Percentiles rank a stretch among this genome's conserved stretches.
Conservation (phyloP, 177 flowering plant genomes). For the Telopea speciosissima region DNA sequence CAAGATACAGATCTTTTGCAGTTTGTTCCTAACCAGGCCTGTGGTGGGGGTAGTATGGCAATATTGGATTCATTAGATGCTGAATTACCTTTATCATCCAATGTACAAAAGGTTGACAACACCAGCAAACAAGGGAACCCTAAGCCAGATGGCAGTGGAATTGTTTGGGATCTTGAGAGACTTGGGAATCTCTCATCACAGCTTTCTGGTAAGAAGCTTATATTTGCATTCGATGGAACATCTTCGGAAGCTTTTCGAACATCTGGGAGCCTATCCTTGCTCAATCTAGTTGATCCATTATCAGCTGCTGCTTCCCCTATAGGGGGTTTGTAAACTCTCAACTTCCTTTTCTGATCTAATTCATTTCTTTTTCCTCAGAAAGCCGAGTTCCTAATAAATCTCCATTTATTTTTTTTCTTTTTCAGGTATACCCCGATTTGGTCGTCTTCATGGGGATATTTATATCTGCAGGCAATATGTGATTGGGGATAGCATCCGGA, state of each 20-base stretch:
- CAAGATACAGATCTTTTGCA: slow-evolving; percentile 65
- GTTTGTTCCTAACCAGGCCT: slow-evolving; percentile 78
- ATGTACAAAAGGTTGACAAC: slow-evolving; percentile 42
- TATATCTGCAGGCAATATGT: slow-evolving; percentile 59
- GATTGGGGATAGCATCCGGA: slow-evolving; percentile 65
- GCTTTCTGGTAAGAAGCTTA: slow-evolving; percentile 72
- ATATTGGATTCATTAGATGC: slow-evolving; percentile 68
- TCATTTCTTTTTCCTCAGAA: background rate
- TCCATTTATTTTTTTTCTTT: background rate
- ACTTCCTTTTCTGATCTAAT: background rate
- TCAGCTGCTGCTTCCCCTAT: slow-evolving; percentile 91
- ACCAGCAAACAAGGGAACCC: slow-evolving; percentile 37
- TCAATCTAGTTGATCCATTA: slow-evolving; percentile 76
- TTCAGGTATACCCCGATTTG: slow-evolving; percentile 80
- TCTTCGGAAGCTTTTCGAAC: slow-evolving; percentile 53
- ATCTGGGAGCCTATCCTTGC: slow-evolving; percentile 52
- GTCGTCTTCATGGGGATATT: slow-evolving; percentile 67
- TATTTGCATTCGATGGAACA: slow-evolving; percentile 85
- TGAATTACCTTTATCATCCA: slow-evolving; percentile 42
- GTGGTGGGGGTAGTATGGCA: slow-evolving; percentile 84
- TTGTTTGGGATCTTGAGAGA: slow-evolving; percentile 75
- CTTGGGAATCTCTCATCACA: slow-evolving; percentile 61
- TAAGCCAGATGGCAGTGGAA: slow-evolving; percentile 70
- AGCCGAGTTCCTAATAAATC: background rate
- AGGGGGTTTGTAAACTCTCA: slow-evolving; percentile 42